These are phyloP conservation scores for Cercospora canescens DNA, from an alignment of 2,329 filamentous ascomycete species.

Conservation along the genomic window DNA sequence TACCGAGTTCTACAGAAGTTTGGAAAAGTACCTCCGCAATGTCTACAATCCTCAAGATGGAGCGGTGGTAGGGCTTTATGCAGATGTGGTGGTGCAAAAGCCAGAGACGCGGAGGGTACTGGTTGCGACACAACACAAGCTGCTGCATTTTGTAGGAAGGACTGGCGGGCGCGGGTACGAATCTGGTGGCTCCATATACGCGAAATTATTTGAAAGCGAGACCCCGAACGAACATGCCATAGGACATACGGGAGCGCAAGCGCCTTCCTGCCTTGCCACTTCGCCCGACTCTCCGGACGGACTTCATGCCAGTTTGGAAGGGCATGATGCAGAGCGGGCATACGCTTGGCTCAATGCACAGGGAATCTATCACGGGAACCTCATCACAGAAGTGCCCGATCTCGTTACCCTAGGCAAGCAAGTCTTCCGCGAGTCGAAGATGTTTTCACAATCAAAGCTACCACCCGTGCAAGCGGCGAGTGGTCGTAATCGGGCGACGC, in stretches of 20 bases:
- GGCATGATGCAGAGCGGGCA: conserved; percentile 57
- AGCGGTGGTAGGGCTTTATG: conserved; percentile 82
- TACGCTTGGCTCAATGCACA: conserved; percentile 91
- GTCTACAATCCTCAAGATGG: conserved; percentile 82
- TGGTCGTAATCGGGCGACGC: conserved; percentile 63
- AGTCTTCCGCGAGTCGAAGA: conserved; percentile 76
- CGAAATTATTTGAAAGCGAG: conserved; percentile 84
- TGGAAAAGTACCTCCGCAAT: conserved; percentile 86
- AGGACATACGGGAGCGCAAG: conserved; percentile 57
- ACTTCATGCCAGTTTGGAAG: conserved; percentile 33
- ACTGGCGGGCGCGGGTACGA: conserved; percentile 72
- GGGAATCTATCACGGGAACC: conserved; percentile 82
- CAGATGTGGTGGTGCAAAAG: conserved; percentile 69
- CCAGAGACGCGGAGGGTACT: conserved; percentile 75
- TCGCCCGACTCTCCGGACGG: conserved; percentile 69
- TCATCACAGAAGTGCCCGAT: conserved; percentile 59
- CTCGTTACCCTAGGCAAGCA: conserved; percentile 68
- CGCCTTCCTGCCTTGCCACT: conserved; percentile 68
- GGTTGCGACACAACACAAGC: conserved; percentile 72
- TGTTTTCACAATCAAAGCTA: conserved; percentile 73
- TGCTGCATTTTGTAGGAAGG: conserved; percentile 81
- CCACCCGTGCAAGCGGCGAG: conserved; percentile 65
- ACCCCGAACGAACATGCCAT: conserved; percentile 75
- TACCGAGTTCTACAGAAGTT: conserved; percentile 90
- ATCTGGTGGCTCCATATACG: conserved; percentile 75